Evolutionary conservation across 176 grass and related monocot genomes (phyloP), one percentile per base, ranked within the genome.

Genomic region (Ananas comosus): DNA sequence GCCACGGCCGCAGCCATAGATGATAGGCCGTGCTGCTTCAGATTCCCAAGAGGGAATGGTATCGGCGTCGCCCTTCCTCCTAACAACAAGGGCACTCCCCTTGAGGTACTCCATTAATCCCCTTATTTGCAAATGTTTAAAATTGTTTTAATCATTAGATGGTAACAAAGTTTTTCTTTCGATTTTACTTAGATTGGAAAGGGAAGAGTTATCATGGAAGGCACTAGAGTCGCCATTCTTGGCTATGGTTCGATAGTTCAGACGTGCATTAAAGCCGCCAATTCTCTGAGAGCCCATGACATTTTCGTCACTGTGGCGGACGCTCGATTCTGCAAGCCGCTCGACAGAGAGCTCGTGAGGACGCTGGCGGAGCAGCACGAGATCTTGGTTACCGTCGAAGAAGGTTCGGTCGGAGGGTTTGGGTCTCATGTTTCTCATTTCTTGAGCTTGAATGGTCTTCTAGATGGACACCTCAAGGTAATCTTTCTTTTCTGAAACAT

Each of bases 241-340:
- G 94, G 89, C 13, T 99, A 99, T 2, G 94, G 94, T 11, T 53
- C 87, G 2, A 90, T 99, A 51, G 89, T 99, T 27, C 94, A 93
- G 81, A 72, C 87, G 5, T 99, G 94, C 72, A 24, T 93, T 9
- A 93, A 82, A 74, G 86, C 89, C 0, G 94, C 94, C 0, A 76
- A 84, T 71, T 65, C n/a, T 11, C 76, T 99, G 10, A 86, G 83
- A 61, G 77, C 82, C 71, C 89, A 88, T 16, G 87, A n/a, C 70
- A 49, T 90, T 50, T 88, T 72, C 17, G 74, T 85, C 53, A 99
- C 94, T 0, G 89, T 99, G 0, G 94, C 89, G 0, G 89, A 99
- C 61, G 89, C 87, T 4, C 65, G 94, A 13, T 99, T 99, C 82
- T 99, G 94, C 72, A 99, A 99, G 74, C 94, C 94, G 17, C 82